phyloP scores from a whole-genome alignment of 176 grass and related monocot genomes.

The Otatea glauca region DNA sequence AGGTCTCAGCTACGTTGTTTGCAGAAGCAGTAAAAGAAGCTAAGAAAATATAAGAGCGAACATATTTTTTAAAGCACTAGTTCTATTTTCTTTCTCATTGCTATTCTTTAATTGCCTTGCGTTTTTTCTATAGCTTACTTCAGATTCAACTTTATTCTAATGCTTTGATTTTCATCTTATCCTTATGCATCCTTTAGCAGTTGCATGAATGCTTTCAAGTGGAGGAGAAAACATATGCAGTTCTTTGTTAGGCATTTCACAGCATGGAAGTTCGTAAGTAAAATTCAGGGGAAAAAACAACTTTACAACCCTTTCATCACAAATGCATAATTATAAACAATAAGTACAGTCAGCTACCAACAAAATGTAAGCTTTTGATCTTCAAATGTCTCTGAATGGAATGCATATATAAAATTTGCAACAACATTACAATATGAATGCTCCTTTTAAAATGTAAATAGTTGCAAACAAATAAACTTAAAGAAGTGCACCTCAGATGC shows the following conservation, averaged over 20 bases:
- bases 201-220: conserved; percentile 3
- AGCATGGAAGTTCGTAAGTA: conserved; percentile 11
- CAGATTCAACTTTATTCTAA: conserved; percentile 15
- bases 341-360: too few relatives aligned
- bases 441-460: conserved; percentile 20
- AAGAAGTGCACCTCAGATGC: conserved; percentile 75
- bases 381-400: conserved; percentile 23
- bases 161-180: conserved; percentile 25
- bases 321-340: too few relatives aligned
- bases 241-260: conserved; percentile 14
- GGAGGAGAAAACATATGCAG: not conserved
- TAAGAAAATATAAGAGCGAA: not conserved
- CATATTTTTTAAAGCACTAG: not conserved
- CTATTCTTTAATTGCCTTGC: not conserved
- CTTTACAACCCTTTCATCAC: not conserved
- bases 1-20: not conserved
- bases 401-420: not conserved
- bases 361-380: not conserved
- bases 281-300: not conserved
- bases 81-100: not conserved
- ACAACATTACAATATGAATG: conserved; percentile 10
- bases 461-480: conserved; percentile 17
- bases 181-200: not conserved
- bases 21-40: not conserved
- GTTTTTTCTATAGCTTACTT: conserved; percentile 23